phyloP scores from a whole-genome alignment of 768 basidiomycete species.

The Lactarius sp. region DNA sequence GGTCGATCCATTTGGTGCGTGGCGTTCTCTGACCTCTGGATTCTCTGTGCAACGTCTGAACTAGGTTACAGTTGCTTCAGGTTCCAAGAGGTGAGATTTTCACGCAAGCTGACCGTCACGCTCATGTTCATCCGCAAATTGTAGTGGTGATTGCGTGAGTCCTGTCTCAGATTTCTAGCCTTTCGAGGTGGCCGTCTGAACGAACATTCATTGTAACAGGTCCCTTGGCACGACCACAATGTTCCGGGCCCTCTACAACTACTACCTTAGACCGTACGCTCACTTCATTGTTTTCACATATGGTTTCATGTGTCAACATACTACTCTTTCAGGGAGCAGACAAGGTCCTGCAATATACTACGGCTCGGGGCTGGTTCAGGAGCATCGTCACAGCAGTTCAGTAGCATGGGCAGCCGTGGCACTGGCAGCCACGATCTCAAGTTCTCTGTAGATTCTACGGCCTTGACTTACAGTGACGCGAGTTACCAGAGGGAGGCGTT shows the following conservation, averaged over 20 bases:
- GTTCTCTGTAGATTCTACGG: neutral
- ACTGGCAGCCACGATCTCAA: neutral
- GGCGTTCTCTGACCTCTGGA: neutral
- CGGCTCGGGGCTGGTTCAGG: neutral
- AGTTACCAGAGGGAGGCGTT: neutral
- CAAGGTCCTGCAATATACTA: neutral
- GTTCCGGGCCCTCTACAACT: neutral
- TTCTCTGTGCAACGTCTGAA: no score
- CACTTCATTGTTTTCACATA: neutral
- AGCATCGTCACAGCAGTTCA: neutral
- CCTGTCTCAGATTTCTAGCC: neutral
- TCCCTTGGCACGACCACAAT: constrained; percentile 1
- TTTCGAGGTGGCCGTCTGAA: neutral
- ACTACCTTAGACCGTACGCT: neutral
- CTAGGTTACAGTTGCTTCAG: neutral
- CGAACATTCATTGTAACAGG: neutral
- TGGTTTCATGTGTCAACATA: neutral
- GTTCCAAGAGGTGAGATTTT: constrained; percentile 4
- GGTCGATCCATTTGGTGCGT: constrained; percentile 1
- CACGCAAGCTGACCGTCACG: neutral
- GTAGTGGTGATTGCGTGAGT: constrained; percentile 11
- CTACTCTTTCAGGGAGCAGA: neutral
- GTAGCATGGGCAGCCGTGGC: neutral
- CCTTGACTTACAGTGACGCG: neutral
- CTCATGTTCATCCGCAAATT: neutral